Evolutionary conservation across 352 stramenopile genomes (phyloP), one percentile per base, ranked within the genome.

Genomic region (Saprolegnia diclina): DNA sequence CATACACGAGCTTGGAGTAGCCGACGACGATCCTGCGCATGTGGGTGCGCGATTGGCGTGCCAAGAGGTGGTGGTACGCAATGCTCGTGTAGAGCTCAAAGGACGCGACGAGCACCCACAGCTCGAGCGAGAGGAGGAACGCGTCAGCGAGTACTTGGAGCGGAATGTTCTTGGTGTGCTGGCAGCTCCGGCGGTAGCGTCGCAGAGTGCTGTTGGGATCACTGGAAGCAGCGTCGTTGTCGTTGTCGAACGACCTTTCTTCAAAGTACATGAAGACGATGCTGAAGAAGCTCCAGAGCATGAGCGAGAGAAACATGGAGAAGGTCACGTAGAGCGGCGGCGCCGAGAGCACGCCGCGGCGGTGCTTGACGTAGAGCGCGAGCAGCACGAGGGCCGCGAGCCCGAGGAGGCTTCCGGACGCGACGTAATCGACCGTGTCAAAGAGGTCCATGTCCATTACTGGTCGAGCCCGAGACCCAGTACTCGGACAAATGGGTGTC

Each of bases 361-460:
- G 52, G 19, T 59, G 35, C 35, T 59, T 59, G 13, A 59, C 1
- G 4, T 7, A 3, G 24, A 59, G 24, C 11, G 13, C 35, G 35
- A 35, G 11, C 13, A 59, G 24, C 24, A 59, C 24, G 24, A 59
- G 35, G 11, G 11, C 4, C 16, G 52, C 24, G 24, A 59, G 35
- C 16, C 52, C 35, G 11, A 59, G 35, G 13, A 59, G 52, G 35
- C 11, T 59, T 24, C 52, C 52, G 11, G 52, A 59, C 7, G 52
- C 52, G 11, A 24, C 35, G 35, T 59, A 59, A 59, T 59, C 52
- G 24, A 59, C 52, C 52, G 52, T 59, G 52, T 59, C 52, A 9
- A 59, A 59, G 52, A 59, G 52, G 24, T 35, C 35, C 52, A 59
- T 59, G 52, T 59, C 52, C 52, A 59, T 59, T 59, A n/a, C 29